phyloP scores from a whole-genome alignment of 148 eudicot genomes.

The Beta vulgaris region DNA sequence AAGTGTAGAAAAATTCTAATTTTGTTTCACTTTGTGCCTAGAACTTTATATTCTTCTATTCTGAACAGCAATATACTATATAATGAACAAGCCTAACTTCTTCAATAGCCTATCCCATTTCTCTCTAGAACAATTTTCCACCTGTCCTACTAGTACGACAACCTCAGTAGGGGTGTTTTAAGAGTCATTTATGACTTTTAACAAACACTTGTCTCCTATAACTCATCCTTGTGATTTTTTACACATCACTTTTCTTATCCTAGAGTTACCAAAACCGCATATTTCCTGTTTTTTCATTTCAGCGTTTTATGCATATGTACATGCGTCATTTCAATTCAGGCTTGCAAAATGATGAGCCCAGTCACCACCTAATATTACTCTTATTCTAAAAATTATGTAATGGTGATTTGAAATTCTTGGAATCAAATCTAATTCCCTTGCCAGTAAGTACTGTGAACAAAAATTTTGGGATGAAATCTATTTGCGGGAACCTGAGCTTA shows the following conservation, averaged over 20 bases:
- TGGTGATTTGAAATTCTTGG: not conserved
- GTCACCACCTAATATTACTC: not conserved
- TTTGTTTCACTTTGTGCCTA: too few relatives aligned
- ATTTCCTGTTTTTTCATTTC: not conserved
- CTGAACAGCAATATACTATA: not conserved
- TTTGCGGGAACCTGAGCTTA: not conserved
- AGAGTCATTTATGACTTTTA: not conserved
- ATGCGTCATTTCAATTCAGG: not conserved
- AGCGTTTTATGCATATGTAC: not conserved
- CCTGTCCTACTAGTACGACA: too few relatives aligned
- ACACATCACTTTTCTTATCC: not conserved
- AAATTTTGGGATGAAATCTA: not conserved
- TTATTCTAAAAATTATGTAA: not conserved
- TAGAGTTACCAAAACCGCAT: not conserved
- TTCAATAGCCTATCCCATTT: not conserved
- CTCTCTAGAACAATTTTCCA: not conserved
- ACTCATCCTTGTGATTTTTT: not conserved
- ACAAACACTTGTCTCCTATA: not conserved
- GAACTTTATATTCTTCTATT: not conserved
- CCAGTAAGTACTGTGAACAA: not conserved
- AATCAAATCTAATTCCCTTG: not conserved
- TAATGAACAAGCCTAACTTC: not conserved
- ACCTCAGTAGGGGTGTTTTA: not conserved
- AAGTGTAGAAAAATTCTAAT: too few relatives aligned
- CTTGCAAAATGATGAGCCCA: not conserved